Evolutionary conservation across 2,329 filamentous ascomycete genomes (phyloP), one percentile per base, ranked within the genome.

Genomic region (Annulohypoxylon truncatum): DNA sequence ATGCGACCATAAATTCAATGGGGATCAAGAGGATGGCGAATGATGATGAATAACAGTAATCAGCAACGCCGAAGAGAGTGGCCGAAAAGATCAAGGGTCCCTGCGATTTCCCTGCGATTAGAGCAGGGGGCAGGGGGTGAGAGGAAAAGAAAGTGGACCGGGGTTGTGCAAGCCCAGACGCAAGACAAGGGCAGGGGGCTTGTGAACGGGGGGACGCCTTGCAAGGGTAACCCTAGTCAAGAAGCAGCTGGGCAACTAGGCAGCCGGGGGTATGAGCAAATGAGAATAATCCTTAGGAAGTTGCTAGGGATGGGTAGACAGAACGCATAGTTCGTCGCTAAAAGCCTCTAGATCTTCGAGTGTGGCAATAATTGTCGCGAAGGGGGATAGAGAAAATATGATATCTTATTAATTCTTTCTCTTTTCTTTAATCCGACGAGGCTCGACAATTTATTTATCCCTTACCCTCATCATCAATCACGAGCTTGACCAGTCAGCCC

Each of bases 81-180:
- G 69, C 69, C 69, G 69, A 71, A 70, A 31, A 50, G 18, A 61
- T 47, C 66, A 47, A 70, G 68, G 68, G 68, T 66, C 62, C 54
- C 52, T 67, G 40, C 52, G 35, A 40, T 40, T 35, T 35, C 13
- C 33, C 33, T 35, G 13, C 33, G 35, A 38, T 35, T 42, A 38
- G 35, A 38, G 15, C 35, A 38, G 35, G 38, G 15, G 38, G 18
- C 38, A 61, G 51, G 50, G 57, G 54, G 44, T 53, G 61, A n/a
- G 35, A 42, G 18, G 40, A 13, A 44, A 58, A 51, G 33, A 59
- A 46, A 44, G 46, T 48, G 24, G 67, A 62, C 61, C 60, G 61
- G 70, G 68, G 63, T 44, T 61, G 61, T 59, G 57, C 61, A 69
- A 72, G 70, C 70, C 70, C 65, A 73, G 69, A 70, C 66, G 66